These are phyloP conservation scores for Phytophthora citricola DNA, from an alignment of 352 stramenopile genomes.

Conservation along the genomic window DNA sequence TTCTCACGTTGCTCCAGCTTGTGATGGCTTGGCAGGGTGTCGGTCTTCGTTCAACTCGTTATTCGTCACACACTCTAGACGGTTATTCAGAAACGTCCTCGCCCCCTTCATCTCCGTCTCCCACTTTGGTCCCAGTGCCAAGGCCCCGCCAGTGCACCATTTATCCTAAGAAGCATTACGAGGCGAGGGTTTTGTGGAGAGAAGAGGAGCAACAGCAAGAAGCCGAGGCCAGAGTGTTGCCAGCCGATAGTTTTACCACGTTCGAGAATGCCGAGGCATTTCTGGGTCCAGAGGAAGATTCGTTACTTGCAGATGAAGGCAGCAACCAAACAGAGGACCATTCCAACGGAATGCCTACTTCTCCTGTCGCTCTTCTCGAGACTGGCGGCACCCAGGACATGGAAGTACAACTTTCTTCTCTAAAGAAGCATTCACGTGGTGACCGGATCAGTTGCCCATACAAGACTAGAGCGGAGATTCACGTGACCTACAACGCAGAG, in stretches of 20 bases:
- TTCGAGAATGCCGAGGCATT: background rate
- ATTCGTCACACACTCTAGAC: background rate
- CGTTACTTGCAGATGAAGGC: background rate
- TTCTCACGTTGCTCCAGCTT: conserved; percentile 22
- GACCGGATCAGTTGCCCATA: conserved; percentile 72
- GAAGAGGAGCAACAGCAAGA: conserved; percentile 8
- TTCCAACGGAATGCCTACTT: background rate
- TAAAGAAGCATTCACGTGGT: conserved; percentile 6
- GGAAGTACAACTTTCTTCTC: background rate
- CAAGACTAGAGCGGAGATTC: conserved; percentile 67
- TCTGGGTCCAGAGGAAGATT: conserved; percentile 2
- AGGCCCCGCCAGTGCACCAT: background rate
- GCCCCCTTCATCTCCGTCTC: background rate
- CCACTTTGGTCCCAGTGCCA: background rate
- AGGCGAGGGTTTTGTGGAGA: background rate
- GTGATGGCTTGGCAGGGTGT: conserved; percentile 37
- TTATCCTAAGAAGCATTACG: conserved; percentile 14
- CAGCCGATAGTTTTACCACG: background rate
- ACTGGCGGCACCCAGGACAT: conserved; percentile 1
- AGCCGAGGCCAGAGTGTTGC: background rate
- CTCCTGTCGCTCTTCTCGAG: conserved; percentile 28
- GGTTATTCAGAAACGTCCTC: conserved; percentile 15
- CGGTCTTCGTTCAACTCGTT: conserved; percentile 24
- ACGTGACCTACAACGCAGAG: conserved; percentile 80
- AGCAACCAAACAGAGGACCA: conserved; percentile 18